Base-by-base conservation (phyloP, 2,329 filamentous ascomycete species). In the Microdochium paspali region DNA sequence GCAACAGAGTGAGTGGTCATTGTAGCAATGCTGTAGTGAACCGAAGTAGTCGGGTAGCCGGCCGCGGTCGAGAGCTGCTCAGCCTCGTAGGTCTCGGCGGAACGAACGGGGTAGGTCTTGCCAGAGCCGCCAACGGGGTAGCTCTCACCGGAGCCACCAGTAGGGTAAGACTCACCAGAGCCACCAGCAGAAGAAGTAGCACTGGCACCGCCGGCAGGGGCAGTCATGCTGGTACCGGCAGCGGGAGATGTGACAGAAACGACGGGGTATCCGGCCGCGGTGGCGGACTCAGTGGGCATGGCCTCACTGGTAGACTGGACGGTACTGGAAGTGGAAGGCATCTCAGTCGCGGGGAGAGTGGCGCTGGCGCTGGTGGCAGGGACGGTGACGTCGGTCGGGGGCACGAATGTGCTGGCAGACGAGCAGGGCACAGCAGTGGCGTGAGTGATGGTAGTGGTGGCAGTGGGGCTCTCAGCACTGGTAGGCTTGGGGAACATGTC, bases 341-440 rank as follows among this genome's bases (percentile, higher is more conserved):
- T 18, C 50, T 53, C 53, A 45, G 55, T 59, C 49, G 54, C 49
- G 42, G 56, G 58, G 28, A 31, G 25, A 32, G 23, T 18, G n/a
- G 48, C 13, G 30, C 28, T 32, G 30, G 28, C 18, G 18, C 26
- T 12, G 18, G 32, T 10, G 23, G 44, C 12, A 13, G 40, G 21
- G 43, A 39, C 45, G 20, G 52, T 10, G 44, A 46, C 46, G 3
- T 50, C 47, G 12, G 51, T 47, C 44, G 35, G 49, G 15, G 52
- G 53, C 25, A 49, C 35, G 39, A 51, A 54, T 30, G 52, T 49
- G 4, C 50, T 26, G 51, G 53, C 39, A 53, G 51, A 43, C 10
- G 50, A 50, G 13, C 50, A 49, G 13, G 46, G 28, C 18, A 26
- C 20, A 3, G 25, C 15, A 50, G 57, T 60, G 50, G 54, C 50